Conservation (phyloP, 1,284 basidiomycete genomes). For the Inonotus obliquus region DNA sequence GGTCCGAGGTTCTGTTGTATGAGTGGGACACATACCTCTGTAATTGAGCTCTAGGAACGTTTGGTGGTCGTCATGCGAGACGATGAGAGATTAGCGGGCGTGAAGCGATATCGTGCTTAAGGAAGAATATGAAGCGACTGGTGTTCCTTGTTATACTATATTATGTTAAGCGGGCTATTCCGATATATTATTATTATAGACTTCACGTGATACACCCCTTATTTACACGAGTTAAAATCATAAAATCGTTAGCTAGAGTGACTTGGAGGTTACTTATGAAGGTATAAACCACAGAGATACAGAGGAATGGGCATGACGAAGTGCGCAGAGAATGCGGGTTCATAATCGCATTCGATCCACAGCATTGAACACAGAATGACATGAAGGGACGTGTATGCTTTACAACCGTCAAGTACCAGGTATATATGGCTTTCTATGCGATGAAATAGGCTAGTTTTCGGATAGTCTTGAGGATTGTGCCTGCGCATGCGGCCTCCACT, state of each 20-base stretch:
- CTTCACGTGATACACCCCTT: not conserved
- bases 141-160: not conserved
- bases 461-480: conserved; percentile 25
- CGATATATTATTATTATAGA: conserved; percentile 19
- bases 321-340: too few relatives aligned
- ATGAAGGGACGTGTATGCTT: too few relatives aligned
- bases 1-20: not conserved
- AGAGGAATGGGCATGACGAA: too few relatives aligned
- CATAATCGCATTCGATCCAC: too few relatives aligned
- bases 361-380: too few relatives aligned
- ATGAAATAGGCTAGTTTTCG: too few relatives aligned
- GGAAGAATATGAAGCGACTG: not conserved
- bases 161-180: not conserved
- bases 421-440: too few relatives aligned
- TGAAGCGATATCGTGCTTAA: conserved; percentile 10
- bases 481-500: conserved; percentile 33
- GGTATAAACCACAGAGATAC: too few relatives aligned
- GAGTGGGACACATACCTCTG: not conserved
- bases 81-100: not conserved
- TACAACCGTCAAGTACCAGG: too few relatives aligned
- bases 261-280: too few relatives aligned
- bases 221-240: not conserved
- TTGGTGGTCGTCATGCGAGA: conserved; percentile 15
- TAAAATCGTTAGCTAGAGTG: too few relatives aligned
- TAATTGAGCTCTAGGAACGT: not conserved